Base-by-base conservation (phyloP, 495 filamentous ascomycete genomes). In the Hypoxylon lenormandii region DNA sequence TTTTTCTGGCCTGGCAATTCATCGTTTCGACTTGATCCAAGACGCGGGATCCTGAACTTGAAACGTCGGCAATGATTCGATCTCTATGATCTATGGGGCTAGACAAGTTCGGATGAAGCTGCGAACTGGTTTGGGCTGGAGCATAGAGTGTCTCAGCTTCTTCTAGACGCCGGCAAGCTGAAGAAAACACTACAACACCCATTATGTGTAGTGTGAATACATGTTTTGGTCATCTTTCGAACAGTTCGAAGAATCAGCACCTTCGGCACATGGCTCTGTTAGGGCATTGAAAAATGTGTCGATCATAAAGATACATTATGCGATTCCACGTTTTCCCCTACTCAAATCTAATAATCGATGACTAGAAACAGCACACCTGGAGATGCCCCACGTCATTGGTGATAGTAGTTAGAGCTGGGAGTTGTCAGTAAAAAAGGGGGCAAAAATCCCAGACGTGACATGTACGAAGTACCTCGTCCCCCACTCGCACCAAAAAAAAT, bases 91-190 rank as follows among this genome's bases (percentile, higher is more conserved):
- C 42, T 53, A 63, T 60, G 23, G 33, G 18, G 33, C 54, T 19
- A 47, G 40, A 4, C 26, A 22, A 23, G 53, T 66, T 66, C 68
- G 68, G 68, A 71, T 43, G 68, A 58, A 12, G 45, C 51, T 65
- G 49, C 46, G 48, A 51, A 40, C 58, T 40, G 45, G 45, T 57
- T 61, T 70, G 45, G 57, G 38, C 45, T 22, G 58, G 38, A 36
- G 51, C 53, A 57, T 26, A 45, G 43, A 21, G 22, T 59, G 68
- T 71, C 62, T 63, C 62, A 58, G 42, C 58, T n/a, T 55, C 61
- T 60, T 70, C 46, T 56, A 59, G 52, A 60, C 56, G 45, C 54
- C 15, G 36, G 22, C 30, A 38, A 19, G 22, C 15, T 45, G 23
- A 55, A 38, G 5, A 16, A 50, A 50, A 56, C 50, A 16, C 22